Base-by-base conservation (phyloP, 495 filamentous ascomycete species). In the Aspergillus steynii region DNA sequence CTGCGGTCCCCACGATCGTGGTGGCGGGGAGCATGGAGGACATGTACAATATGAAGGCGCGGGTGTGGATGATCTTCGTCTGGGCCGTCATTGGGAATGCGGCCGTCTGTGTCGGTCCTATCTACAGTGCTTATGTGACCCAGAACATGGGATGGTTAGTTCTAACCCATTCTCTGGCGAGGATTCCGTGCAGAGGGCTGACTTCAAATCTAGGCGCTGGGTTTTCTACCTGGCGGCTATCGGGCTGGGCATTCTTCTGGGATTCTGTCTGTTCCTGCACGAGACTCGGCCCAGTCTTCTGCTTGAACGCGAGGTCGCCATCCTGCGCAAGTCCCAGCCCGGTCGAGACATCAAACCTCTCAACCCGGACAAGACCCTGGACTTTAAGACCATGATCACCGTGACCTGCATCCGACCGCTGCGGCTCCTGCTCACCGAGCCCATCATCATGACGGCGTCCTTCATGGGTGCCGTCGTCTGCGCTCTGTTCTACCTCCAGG, bases 21-120 rank as follows among this genome's bases (percentile, higher is more conserved):
- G 71, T 78, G 7, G 71, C 74, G 0, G 79, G 80, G 1, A 80
- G 77, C 48, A 75, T 82, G 55, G 80, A 82, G 61, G 81, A 83
- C 63, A 75, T 84, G 64, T 83, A 69, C 61, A 72, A 79, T 58
- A 62, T 71, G 0, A 68, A 65, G 47, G 69, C 67, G 29, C 71
- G 82, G 1, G 74, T 82, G 9, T 84, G 79, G 77, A 47, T 81
- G 10, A 74, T 82, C 20, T 80, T 77, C 42, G 37, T 68, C 1
- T 84, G 79, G 73, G 70, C 68, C 20, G 64, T 68, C 37, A 68
- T 69, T 20, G 68, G 76, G 0, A 79, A 74, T 7, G 58, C 76
- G 9, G 82, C 74, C 6, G 56, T 84, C 1, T 55, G 66, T 12
- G 42, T 79, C 14, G 80, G 78, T 1, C 78, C 82, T 1, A 72